Conservation (phyloP, 768 basidiomycete species). For the Suillus cothurnatus region DNA sequence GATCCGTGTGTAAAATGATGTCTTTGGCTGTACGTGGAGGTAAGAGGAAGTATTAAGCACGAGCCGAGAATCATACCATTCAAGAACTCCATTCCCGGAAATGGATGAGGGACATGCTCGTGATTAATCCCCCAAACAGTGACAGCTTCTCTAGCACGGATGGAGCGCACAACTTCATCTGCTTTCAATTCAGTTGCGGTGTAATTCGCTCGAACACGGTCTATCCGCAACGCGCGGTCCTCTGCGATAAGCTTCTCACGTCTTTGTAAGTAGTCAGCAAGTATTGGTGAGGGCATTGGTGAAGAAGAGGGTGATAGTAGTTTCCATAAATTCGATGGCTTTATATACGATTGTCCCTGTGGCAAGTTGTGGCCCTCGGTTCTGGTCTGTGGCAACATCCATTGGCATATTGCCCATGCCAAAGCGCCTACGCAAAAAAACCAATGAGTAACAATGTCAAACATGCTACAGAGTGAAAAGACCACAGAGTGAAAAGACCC, state of each 20-base stretch:
- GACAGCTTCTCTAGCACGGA: conserved; percentile 53
- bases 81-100: conserved; percentile 78
- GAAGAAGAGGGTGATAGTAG: too few relatives aligned
- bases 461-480: background rate
- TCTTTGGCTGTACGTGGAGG: conserved; percentile 25
- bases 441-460: background rate
- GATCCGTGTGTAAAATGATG: conserved; percentile 38
- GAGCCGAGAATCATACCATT: conserved; percentile 45
- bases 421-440: background rate
- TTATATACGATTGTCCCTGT: background rate
- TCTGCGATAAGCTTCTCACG: conserved; percentile 34
- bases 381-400: background rate
- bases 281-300: background rate
- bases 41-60: background rate
- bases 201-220: conserved; percentile 32
- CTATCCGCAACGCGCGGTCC: conserved; percentile 53
- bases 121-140: conserved; percentile 59
- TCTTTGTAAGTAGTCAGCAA: conserved; percentile 15
- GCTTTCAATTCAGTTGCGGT: conserved; percentile 50
- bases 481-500: background rate
- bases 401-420: background rate
- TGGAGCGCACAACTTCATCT: conserved; percentile 53
- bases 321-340: background rate
- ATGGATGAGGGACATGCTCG: conserved; percentile 56
- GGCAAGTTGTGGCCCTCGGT: background rate